Evolutionary conservation across 2,329 filamentous ascomycete species (phyloP), one percentile per base, ranked within the genome.

Genomic region (Neoascochyta sp.): DNA sequence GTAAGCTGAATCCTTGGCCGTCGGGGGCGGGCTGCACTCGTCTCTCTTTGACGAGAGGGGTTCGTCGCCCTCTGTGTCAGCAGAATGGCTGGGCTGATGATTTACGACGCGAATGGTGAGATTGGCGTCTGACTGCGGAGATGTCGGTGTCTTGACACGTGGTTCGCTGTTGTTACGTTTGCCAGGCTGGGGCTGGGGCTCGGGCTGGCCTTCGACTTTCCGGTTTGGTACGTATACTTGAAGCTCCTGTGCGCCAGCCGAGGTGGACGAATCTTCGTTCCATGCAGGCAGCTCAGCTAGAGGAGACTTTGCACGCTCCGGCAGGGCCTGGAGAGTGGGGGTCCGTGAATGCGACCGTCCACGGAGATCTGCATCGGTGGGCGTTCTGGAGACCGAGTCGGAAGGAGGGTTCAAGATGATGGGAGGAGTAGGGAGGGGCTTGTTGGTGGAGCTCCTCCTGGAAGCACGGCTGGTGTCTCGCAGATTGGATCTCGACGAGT

Each of bases 1-100:
- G 36, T 64, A 64, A 5, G 60, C 60, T 16, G 60, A 64, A 26
- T 64, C 60, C 35, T 62, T 60, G 16, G 55, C 57, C 5, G 57
- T 57, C 34, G 52, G 40, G 5, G 50, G 52, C n/a, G 58, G 57
- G 33, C 54, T 62, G 26, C 39, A 39, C 16, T 56, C 52, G 39
- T 26, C 44, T 44, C 15, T 41, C 27, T 27, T 31, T 18, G 31
- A 43, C 16, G n/a, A n/a, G n/a, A n/a, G n/a, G n/a, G n/a, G n/a
- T n/a, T n/a, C 36, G 14, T 13, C 29, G 20, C 17, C 13, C 14
- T 14, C 11, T 9, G 14, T 9, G 3, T 17, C 14, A 13, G 27
- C 25, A 4, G 41, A 34, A 16, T 42, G n/a, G n/a, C n/a, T n/a
- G n/a, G n/a, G n/a, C n/a, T n/a, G n/a, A n/a, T n/a, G n/a, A n/a